Conservation (phyloP, 176 grass and related monocot species). For the Paspalum notatum region DNA sequence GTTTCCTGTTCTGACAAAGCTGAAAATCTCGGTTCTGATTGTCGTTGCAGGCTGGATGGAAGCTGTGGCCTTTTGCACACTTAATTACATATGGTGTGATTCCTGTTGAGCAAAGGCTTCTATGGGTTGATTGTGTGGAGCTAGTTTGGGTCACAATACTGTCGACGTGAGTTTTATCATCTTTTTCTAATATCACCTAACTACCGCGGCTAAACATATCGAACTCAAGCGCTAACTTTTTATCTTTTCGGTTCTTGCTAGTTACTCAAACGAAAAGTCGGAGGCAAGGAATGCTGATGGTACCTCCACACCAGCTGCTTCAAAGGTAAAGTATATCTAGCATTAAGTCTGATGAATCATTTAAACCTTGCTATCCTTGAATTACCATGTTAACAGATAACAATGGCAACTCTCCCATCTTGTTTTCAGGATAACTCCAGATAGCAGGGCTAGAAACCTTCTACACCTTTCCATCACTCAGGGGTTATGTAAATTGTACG, state of each 20-base stretch:
- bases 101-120: slow-evolving; percentile 91
- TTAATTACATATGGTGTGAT: slow-evolving; percentile 87
- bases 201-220: not conserved
- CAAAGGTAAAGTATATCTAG: slow-evolving; percentile 26
- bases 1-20: not conserved
- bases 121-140: slow-evolving; percentile 96
- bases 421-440: slow-evolving; percentile 30
- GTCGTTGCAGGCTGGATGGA: slow-evolving; percentile 86
- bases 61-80: slow-evolving; percentile 95
- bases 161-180: slow-evolving; percentile 65
- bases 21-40: slow-evolving; percentile 8
- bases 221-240: not conserved
- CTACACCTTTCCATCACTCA: not conserved
- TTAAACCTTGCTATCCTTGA: not conserved
- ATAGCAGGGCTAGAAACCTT: slow-evolving; percentile 6
- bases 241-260: slow-evolving; percentile 29
- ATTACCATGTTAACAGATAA: slow-evolving; percentile 17
- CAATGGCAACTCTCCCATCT: not conserved
- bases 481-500: slow-evolving; percentile 38
- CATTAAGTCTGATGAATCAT: not conserved
- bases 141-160: slow-evolving; percentile 96
- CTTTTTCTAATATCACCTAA: not conserved
- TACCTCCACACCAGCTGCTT: slow-evolving; percentile 4
- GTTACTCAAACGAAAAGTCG: slow-evolving; percentile 96
- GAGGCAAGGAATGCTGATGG: slow-evolving; percentile 79